Evolutionary conservation across 176 grass and related monocot genomes (phyloP).

Genomic region (Carex pumila): DNA sequence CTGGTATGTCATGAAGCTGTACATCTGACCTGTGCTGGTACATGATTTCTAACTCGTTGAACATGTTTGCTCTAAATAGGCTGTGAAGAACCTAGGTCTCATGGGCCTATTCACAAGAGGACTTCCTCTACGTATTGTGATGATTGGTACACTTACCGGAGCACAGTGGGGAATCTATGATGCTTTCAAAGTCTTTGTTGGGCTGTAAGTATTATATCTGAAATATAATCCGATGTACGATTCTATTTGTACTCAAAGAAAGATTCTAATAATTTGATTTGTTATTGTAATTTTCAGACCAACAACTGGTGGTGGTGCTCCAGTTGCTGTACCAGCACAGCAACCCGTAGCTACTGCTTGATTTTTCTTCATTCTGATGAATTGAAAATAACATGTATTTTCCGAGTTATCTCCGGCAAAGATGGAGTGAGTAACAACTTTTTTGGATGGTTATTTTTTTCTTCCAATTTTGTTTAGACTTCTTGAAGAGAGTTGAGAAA

Average conservation of each 20-base stretch:
- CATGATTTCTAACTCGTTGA: neutral
- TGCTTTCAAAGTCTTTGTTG: conserved; percentile 81
- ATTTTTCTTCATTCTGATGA: neutral
- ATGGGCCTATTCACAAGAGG: conserved; percentile 67
- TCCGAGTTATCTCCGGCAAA: neutral
- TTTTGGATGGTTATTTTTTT: neutral
- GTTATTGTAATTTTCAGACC: conserved; percentile 39
- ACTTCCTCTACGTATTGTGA: conserved; percentile 77
- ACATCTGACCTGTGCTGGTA: neutral
- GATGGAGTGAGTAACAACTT: neutral
- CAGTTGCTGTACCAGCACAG: conserved; percentile 23
- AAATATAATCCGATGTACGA: neutral
- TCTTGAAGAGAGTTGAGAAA: neutral
- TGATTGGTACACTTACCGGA: conserved; percentile 79
- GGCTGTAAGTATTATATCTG: conserved; percentile 46
- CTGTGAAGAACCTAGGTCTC: conserved; percentile 75
- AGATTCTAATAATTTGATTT: neutral
- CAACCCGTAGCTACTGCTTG: conserved; percentile 29
- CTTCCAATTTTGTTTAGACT: neutral
- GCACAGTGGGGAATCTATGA: conserved; percentile 86
- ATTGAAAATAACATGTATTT: neutral
- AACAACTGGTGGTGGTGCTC: conserved; percentile 61
- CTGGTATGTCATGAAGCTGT: neutral
- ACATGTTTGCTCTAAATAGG: conserved; percentile 27
- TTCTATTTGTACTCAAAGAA: neutral